These are phyloP conservation scores for Centella asiatica DNA, from an alignment of 129 eudicot species.

Conservation along the genomic window DNA sequence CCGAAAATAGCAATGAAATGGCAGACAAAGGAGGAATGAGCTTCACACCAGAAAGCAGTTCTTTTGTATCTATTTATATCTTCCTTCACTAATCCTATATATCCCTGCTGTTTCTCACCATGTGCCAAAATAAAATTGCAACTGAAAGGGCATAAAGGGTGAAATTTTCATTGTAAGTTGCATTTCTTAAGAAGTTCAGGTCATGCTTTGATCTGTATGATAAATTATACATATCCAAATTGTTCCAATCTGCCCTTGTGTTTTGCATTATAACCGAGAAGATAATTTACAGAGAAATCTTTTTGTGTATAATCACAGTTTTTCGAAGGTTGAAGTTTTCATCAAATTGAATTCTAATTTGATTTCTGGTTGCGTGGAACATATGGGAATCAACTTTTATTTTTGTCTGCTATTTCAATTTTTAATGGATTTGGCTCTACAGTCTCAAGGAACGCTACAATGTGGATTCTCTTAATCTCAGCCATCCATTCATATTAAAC, in stretches of 20 bases:
- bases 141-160: constrained; percentile 1
- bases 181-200: not conserved
- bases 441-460: too few relatives aligned
- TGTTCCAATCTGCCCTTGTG: not conserved
- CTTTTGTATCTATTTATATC: constrained; percentile 1
- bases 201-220: not conserved
- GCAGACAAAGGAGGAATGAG: not conserved
- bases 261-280: too few relatives aligned
- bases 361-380: too few relatives aligned
- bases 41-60: not conserved
- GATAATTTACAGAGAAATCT: too few relatives aligned
- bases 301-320: too few relatives aligned
- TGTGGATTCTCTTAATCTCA: too few relatives aligned
- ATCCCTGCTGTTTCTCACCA: not conserved
- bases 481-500: too few relatives aligned
- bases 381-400: too few relatives aligned
- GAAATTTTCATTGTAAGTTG: not conserved
- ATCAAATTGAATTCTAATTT: too few relatives aligned
- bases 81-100: not conserved
- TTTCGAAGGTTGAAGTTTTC: too few relatives aligned
- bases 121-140: constrained; percentile 5
- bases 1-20: not conserved
- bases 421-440: too few relatives aligned
- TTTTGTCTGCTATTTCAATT: too few relatives aligned
- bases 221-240: not conserved